Evolutionary conservation across 2,329 filamentous ascomycete genomes (phyloP), one percentile per base, ranked within the genome.

Genomic region (Drechslera avenae): DNA sequence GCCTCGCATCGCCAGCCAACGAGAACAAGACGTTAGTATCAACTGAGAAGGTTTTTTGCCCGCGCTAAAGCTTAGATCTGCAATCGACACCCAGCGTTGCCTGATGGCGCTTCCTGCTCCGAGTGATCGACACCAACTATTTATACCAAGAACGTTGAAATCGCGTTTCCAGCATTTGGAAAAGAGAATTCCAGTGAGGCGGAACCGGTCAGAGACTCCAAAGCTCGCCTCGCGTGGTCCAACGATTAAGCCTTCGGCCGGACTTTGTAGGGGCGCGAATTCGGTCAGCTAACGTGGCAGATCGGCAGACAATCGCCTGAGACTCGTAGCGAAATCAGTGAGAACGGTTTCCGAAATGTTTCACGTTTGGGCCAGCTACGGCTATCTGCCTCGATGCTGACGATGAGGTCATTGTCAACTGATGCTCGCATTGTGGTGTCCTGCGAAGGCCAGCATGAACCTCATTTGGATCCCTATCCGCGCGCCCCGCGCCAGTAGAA

Each of bases 21-120:
- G 37, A 48, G 31, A n/a, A n/a, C 28, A 45, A 50, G 16, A 26
- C 44, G 43, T 48, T 52, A 42, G 49, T 21, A 52, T 40, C 14
- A 46, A 19, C 43, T 44, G 49, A 52, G 37, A 47, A 39, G 37
- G 49, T 52, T 52, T 52, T 52, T 52, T 39, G 49, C 28, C 31
- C 21, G 43, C 49, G 49, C 49, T 52, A 52, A 31, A 52, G 37
- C 32, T 43, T 37, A 34, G 37, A 35, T 37, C 37, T 52, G 49
- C 43, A 47, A 42, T 48, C 43, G 32, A 39, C 39, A 52, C 32
- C 18, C 49, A 47, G 37, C 23, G 33, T 48, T 52, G 35, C 49
- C 49, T 39, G 36, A 52, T 47, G 37, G 30, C 35, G 49, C 43
- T 37, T 16, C 28, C 37, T 42, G 14, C 49, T 46, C 44, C 49